Conservation (phyloP, 2,329 filamentous ascomycete species). For the Gremmenia infestans region DNA sequence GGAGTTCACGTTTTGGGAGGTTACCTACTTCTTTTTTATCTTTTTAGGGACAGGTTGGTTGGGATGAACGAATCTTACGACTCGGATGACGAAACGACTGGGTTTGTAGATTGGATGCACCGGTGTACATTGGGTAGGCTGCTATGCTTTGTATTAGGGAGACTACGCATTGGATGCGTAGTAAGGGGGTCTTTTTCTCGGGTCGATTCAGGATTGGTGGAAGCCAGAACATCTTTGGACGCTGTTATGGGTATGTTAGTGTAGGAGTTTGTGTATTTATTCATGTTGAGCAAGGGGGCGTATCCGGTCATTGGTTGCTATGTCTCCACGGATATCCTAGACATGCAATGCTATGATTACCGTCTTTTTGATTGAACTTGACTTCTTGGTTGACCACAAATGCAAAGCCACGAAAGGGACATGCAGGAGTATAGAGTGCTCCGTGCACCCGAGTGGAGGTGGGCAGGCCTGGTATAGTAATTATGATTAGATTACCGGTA, state of each 20-base stretch:
- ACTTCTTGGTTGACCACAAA: no score
- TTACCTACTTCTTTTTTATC: slow-evolving; percentile 10
- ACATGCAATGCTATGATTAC: not conserved
- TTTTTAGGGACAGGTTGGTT: slow-evolving; percentile 14
- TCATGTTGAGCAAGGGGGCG: not conserved
- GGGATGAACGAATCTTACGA: slow-evolving; percentile 18
- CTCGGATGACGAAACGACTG: slow-evolving; percentile 21
- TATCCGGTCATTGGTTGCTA: not conserved
- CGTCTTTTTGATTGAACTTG: not conserved
- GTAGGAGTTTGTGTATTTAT: slow-evolving; percentile 5
- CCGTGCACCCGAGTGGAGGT: no score
- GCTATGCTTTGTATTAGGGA: not conserved
- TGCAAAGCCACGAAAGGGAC: no score
- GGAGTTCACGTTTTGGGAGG: slow-evolving; percentile 6
- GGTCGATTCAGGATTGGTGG: not conserved
- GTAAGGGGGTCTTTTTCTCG: not conserved
- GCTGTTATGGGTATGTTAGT: not conserved
- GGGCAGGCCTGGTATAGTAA: no score
- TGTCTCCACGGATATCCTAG: not conserved
- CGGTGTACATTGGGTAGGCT: slow-evolving; percentile 20
- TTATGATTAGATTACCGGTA: no score
- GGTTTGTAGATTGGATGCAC: slow-evolving; percentile 20
- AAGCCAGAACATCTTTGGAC: not conserved
- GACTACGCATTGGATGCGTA: not conserved
- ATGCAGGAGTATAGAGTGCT: no score